A percentile compares a stretch with the other conserved stretches of the same genome.
Conservation (phyloP, 2,329 filamentous ascomycete species). For the Hortaea sp. region DNA sequence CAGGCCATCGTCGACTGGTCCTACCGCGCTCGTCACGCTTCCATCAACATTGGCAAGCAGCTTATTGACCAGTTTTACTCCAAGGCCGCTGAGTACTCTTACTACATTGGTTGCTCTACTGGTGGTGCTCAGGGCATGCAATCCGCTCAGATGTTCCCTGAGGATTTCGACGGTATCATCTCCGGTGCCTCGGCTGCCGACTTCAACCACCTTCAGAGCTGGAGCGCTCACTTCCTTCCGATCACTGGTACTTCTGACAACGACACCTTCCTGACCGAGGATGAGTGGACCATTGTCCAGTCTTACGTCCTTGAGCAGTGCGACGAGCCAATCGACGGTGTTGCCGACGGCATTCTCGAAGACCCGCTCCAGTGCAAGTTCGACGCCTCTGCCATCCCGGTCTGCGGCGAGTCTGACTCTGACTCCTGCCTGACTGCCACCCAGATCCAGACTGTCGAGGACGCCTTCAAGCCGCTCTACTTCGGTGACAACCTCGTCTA, state of each 20-base stretch:
- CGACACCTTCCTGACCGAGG: conserved; percentile 30
- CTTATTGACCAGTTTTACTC: conserved; percentile 29
- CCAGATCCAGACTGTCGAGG: conserved; percentile 34
- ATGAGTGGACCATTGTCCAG: conserved; percentile 33
- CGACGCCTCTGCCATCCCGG: conserved; percentile 26
- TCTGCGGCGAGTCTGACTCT: conserved; percentile 21
- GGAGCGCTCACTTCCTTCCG: conserved; percentile 32
- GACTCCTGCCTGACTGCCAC: conserved; percentile 32
- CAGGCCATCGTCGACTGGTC: conserved; percentile 24
- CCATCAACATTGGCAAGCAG: conserved; percentile 23
- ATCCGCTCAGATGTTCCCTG: conserved; percentile 34
- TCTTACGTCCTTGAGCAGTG: conserved; percentile 38
- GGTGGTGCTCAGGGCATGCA: conserved; percentile 40
- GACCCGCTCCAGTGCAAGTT: conserved; percentile 35
- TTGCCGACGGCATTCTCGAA: conserved; percentile 38
- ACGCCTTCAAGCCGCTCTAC: conserved; percentile 33
- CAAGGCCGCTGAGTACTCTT: conserved; percentile 31
- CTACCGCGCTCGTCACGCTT: conserved; percentile 23
- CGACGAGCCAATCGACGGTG: conserved; percentile 39
- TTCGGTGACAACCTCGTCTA: conserved; percentile 34
- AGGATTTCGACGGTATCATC: conserved; percentile 41
- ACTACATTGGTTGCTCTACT: conserved; percentile 40
- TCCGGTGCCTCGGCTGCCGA: conserved; percentile 35
- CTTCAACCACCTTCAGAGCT: conserved; percentile 34
- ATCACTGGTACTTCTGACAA: conserved; percentile 30